Conservation (phyloP, 2,329 filamentous ascomycete species). For the Elsinoe batatas region DNA sequence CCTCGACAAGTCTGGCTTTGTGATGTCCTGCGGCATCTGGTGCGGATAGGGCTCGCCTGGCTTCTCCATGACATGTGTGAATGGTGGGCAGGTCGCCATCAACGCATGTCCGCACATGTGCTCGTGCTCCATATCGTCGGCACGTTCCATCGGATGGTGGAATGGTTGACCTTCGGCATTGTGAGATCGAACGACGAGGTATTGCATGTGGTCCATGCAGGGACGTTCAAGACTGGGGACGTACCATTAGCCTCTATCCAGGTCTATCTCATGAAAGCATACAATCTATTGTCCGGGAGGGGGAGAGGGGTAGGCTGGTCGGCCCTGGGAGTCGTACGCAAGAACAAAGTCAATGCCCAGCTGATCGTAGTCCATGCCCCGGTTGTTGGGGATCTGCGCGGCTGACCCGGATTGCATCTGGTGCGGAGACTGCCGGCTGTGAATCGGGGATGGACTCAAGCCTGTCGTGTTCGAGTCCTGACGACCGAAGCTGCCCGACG, state of each 20-base stretch:
- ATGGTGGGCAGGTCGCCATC: slow-evolving; percentile 84
- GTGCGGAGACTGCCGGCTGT: slow-evolving; percentile 16
- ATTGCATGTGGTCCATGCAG: slow-evolving; percentile 85
- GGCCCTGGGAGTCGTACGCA: slow-evolving; percentile 55
- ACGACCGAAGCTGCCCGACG: slow-evolving; percentile 51
- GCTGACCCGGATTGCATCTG: slow-evolving; percentile 15
- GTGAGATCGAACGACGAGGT: slow-evolving; percentile 53
- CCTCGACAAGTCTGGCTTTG: slow-evolving; percentile 65
- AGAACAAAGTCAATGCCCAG: slow-evolving; percentile 83
- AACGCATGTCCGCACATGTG: slow-evolving; percentile 70
- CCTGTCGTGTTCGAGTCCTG: slow-evolving; percentile 36
- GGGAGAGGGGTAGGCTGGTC: slow-evolving; percentile 49
- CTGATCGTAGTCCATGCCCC: slow-evolving; percentile 62
- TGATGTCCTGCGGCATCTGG: slow-evolving; percentile 65
- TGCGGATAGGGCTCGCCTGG: slow-evolving; percentile 50
- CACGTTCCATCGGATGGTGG: slow-evolving; percentile 30
- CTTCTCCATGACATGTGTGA: slow-evolving; percentile 47
- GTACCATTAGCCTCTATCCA: slow-evolving; percentile 6
- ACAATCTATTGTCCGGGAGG: slow-evolving; percentile 42
- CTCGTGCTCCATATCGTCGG: slow-evolving; percentile 48
- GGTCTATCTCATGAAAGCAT: slow-evolving; percentile 11
- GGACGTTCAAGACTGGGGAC: slow-evolving; percentile 70
- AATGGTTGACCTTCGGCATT: slow-evolving; percentile 31
- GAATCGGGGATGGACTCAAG: slow-evolving; percentile 35
- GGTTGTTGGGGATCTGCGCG: slow-evolving; percentile 25